A percentile compares a stretch with the other conserved stretches of the same genome.
These are phyloP conservation scores for Gigaspora rosea DNA, from an alignment of 192 early-diverging fungal species.

Conservation along the genomic window DNA sequence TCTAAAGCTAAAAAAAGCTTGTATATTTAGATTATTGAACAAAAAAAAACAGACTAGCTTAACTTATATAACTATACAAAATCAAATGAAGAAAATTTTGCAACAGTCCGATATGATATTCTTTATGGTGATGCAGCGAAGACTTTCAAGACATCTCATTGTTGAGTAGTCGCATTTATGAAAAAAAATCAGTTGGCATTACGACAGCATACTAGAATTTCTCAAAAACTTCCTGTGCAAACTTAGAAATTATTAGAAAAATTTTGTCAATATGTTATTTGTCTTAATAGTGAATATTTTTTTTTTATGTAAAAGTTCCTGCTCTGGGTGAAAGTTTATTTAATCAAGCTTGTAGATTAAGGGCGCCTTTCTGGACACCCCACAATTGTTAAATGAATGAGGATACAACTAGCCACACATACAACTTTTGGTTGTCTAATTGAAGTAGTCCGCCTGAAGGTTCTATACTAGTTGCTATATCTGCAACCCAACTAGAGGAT, in stretches of 20 bases:
- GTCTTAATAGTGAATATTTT: not conserved
- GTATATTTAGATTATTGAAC: slow-evolving; percentile 25
- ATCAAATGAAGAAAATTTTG: slow-evolving; percentile 2
- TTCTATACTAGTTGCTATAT: no score
- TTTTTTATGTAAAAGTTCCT: not conserved
- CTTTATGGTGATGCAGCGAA: not conserved
- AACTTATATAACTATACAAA: not conserved
- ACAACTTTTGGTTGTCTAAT: no score
- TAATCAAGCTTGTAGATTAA: no score
- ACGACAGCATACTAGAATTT: not conserved
- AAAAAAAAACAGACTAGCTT: not conserved
- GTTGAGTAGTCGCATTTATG: slow-evolving; percentile 1
- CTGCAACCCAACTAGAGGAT: no score
- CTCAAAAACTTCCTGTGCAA: not conserved
- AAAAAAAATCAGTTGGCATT: not conserved
- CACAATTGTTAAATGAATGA: no score
- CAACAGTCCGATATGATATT: not conserved
- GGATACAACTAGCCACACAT: no score
- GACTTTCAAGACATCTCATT: not conserved
- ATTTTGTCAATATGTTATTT: not conserved
- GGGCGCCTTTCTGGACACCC: no score
- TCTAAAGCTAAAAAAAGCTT: slow-evolving; percentile 2
- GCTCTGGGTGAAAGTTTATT: no score
- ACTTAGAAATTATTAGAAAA: not conserved
- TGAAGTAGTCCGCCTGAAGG: no score